Evolutionary conservation across 1,139 yeast species (phyloP).

Genomic region (Geotrichum bryndzae): DNA sequence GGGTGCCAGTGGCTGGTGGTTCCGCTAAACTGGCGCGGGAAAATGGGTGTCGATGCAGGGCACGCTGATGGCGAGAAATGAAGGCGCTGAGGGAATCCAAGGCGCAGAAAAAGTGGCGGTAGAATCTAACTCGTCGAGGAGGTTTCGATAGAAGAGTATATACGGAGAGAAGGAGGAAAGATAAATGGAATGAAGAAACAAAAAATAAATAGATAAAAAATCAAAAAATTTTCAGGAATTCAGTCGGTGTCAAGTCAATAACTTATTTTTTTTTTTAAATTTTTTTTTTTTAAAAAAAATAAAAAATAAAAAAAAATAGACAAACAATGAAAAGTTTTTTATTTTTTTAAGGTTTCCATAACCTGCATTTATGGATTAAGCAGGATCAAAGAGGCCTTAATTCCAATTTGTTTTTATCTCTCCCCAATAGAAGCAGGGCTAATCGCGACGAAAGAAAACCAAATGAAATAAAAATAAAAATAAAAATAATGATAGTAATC

Average conservation of each 20-base stretch:
- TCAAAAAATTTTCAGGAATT: not conserved
- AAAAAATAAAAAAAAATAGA: not conserved
- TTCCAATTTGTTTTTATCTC: not conserved
- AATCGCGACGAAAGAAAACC: not conserved
- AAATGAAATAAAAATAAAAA: not conserved
- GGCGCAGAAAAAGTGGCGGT: no score
- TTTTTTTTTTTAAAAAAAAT: not conserved
- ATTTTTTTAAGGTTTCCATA: not conserved
- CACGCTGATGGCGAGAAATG: no score
- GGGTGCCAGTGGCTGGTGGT: no score
- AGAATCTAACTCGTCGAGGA: no score
- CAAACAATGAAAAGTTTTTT: not conserved
- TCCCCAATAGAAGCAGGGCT: not conserved
- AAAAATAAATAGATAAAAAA: not conserved
- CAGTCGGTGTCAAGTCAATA: no score
- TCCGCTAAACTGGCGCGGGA: no score
- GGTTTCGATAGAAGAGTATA: no score
- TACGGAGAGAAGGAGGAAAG: no score
- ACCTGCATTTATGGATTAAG: not conserved
- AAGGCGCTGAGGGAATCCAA: no score
- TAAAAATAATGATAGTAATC: not conserved
- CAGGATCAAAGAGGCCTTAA: not conserved
- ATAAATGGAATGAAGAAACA: not conserved
- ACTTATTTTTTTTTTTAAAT: no score
- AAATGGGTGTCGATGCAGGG: no score